Conservation (phyloP, 371 early-diverging fungal species). For the Apophysomyces elegans region DNA sequence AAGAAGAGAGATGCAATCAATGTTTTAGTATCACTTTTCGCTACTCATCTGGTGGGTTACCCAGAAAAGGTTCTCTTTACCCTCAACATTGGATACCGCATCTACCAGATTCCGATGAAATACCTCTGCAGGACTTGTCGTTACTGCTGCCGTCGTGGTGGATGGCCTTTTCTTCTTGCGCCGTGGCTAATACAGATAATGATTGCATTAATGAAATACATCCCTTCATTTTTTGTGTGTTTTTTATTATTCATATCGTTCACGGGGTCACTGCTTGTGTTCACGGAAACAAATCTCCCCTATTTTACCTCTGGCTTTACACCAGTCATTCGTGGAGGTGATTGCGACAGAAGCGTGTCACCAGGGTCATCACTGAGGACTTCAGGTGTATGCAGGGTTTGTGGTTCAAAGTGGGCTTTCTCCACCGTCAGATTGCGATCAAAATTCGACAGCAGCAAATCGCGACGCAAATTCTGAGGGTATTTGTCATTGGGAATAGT, state of each 20-base stretch:
- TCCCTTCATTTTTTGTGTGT: too few relatives aligned
- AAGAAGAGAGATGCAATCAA: background rate
- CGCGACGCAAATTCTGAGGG: constrained; percentile 25
- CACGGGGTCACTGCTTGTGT: background rate
- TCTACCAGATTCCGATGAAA: constrained; percentile 55
- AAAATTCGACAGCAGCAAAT: constrained; percentile 28
- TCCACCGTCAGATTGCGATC: constrained; percentile 37
- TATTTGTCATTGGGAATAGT: constrained; percentile 31
- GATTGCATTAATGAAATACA: background rate
- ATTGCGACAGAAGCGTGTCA: constrained; percentile 1
- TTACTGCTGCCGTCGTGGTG: constrained; percentile 16
- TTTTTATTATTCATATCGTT: background rate
- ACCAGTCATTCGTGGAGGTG: constrained; percentile 1
- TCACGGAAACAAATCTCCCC: background rate
- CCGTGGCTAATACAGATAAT: background rate
- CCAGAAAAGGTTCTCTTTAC: constrained; percentile 17
- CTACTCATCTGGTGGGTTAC: too few relatives aligned
- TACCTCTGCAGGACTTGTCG: constrained; percentile 46
- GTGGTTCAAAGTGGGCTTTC: constrained; percentile 33
- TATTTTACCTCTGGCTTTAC: constrained; percentile 1
- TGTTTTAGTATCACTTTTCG: too few relatives aligned
- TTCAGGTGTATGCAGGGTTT: constrained; percentile 5
- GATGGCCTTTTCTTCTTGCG: constrained; percentile 6
- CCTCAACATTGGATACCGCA: constrained; percentile 53
- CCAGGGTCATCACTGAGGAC: background rate